Evolutionary conservation across 2,329 filamentous ascomycete genomes (phyloP), one percentile per base, ranked within the genome.

Genomic region (Emmonsia crescens): DNA sequence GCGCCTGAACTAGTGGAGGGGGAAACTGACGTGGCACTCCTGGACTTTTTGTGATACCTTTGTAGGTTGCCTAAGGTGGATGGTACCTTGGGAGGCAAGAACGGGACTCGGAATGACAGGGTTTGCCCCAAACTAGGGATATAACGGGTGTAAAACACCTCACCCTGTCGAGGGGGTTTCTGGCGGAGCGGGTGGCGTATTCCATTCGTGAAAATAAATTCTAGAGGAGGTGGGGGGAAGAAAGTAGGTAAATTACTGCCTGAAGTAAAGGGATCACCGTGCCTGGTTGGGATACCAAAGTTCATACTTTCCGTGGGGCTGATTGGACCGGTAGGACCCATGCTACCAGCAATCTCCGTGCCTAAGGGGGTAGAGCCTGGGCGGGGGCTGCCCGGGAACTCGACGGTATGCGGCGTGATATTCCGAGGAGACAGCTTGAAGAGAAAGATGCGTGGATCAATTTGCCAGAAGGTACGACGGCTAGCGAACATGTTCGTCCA

Each of bases 101-200:
- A 89, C 0, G 92, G 91, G 0, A 94, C 86, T 24, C 94, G 86
- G 76, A 99, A 95, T 0, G 90, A 92, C 9, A 99, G 82, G 66
- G 92, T 96, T 72, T 95, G 89, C 5, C 84, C 84, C 1, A 92
- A 78, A 55, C 88, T 93, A 0, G 90, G 90, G 19, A 97, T 80
- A 72, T 88, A 96, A 60, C 94, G 88, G 0, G 86, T 88, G 73
- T 99, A 99, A 69, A 99, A 93, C 0, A 89, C 85, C 69, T 96
- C 91, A 16, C 91, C 91, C 80, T 96, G 91, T 2, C 89, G 86
- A 1, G 91, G 90, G 0, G 93, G 91, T 72, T 95, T 96, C 1
- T 90, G 88, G 0, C 94, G 85, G 49, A 95, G 79, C 0, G 94
- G 94, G 71, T 99, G 94, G 0, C 91, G 87, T 54, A 92, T 79